Conservation (phyloP, 495 filamentous ascomycete species). For the Penicillium maclennaniae region DNA sequence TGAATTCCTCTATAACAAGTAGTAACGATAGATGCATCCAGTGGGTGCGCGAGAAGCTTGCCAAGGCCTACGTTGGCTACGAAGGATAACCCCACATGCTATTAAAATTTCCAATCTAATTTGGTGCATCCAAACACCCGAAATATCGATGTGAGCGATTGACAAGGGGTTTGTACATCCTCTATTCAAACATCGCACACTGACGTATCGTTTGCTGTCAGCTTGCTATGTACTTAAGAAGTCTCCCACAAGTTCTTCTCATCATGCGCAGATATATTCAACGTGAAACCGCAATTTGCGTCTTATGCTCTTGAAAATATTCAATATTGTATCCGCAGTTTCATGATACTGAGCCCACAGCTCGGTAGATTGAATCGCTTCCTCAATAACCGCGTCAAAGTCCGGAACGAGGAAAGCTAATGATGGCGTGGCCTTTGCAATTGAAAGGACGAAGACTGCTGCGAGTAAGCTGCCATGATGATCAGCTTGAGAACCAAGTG, state of each 20-base stretch:
- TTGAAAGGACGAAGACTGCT: slow-evolving; percentile 17
- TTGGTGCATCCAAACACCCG: neutral
- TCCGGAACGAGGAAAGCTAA: slow-evolving; percentile 14
- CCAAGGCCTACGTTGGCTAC: neutral
- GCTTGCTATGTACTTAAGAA: too few species aligned
- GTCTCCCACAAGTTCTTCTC: too few species aligned
- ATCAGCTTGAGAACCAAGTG: neutral
- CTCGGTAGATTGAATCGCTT: slow-evolving; percentile 8
- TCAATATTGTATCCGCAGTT: slow-evolving; percentile 14
- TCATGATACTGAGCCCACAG: slow-evolving; percentile 16
- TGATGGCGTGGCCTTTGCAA: slow-evolving; percentile 15
- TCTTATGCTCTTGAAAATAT: slow-evolving; percentile 19
- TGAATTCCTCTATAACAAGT: too few species aligned
- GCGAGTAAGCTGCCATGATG: slow-evolving; percentile 7
- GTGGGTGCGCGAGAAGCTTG: neutral
- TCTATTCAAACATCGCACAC: neutral
- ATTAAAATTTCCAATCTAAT: neutral
- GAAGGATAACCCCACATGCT: neutral
- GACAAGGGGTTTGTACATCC: neutral
- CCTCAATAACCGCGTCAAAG: slow-evolving; percentile 12
- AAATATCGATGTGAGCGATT: too few species aligned
- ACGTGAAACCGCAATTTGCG: slow-evolving; percentile 11
- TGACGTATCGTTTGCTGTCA: neutral
- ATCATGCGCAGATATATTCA: too few species aligned
- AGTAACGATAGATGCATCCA: neutral